Conservation (phyloP, 208 protist species). For the Trypanosomatidae sp. region DNA sequence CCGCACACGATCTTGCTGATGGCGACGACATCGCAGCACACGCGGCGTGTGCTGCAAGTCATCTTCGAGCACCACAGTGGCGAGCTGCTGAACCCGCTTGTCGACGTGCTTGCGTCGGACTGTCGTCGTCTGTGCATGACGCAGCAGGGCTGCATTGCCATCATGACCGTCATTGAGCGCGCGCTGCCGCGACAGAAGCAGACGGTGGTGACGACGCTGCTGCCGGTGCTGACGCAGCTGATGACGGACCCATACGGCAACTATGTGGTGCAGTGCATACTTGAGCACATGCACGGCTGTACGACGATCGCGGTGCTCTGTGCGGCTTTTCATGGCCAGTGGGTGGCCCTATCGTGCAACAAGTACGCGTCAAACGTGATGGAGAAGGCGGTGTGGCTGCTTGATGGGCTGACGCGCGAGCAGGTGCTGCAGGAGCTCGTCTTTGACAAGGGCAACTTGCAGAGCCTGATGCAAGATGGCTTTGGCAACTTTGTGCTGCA, state of each 20-base stretch:
- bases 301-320: too few relatives aligned
- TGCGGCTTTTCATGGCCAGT: too few relatives aligned
- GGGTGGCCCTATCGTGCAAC: constrained; percentile 50
- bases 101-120: constrained; percentile 30
- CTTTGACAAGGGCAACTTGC: constrained; percentile 28
- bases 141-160: constrained; percentile 73
- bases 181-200: constrained; percentile 27
- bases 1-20: constrained; percentile 21
- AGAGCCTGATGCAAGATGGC: constrained; percentile 55
- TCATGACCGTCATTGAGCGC: constrained; percentile 67
- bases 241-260: constrained; percentile 79
- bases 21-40: constrained; percentile 44
- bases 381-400: constrained; percentile 54
- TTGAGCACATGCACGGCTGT: constrained; percentile 64
- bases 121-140: constrained; percentile 27
- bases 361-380: constrained; percentile 88
- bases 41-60: constrained; percentile 50
- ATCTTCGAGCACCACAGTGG: constrained; percentile 58
- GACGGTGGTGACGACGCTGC: constrained; percentile 28
- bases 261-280: constrained; percentile 80
- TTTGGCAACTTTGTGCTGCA: constrained; percentile 86
- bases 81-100: constrained; percentile 31
- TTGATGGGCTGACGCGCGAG: constrained; percentile 15
- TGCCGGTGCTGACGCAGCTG: constrained; percentile 35
- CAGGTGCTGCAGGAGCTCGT: constrained; percentile 51